These are phyloP conservation scores for Bryum argenteum DNA, from an alignment of 225 moss, liverwort and hornwort species.

Conservation along the genomic window DNA sequence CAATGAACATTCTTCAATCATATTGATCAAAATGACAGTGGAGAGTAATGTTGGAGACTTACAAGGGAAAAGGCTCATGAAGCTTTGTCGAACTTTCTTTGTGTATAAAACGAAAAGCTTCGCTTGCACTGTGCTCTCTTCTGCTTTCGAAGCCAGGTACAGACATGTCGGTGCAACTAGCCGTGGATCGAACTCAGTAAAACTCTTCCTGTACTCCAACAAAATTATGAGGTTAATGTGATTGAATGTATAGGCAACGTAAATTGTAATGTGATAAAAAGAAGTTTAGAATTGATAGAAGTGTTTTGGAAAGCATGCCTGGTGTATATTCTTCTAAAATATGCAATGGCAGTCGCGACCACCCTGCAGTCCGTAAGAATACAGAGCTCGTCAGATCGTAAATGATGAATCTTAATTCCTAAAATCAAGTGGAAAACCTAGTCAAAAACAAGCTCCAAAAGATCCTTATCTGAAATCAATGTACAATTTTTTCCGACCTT, in stretches of 20 bases:
- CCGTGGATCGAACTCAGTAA: constrained; percentile 91
- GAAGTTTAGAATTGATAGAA: background rate
- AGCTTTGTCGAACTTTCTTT: constrained; percentile 61
- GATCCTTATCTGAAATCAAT: too few relatives aligned
- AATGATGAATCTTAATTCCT: too few relatives aligned
- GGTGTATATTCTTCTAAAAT: constrained; percentile 95
- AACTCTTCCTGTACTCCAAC: constrained; percentile 74
- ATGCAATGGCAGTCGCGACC: constrained; percentile 93
- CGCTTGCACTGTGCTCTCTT: constrained; percentile 96
- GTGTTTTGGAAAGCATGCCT: constrained; percentile 50
- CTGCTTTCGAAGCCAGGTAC: constrained; percentile 95
- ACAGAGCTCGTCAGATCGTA: constrained; percentile 23
- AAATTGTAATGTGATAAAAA: too few relatives aligned
- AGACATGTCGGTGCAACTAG: constrained; percentile 97
- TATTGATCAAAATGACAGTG: too few relatives aligned
- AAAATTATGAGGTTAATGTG: background rate
- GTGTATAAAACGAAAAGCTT: constrained; percentile 73
- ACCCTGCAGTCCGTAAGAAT: constrained; percentile 60
- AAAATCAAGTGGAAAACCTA: too few relatives aligned
- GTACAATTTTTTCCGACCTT: too few relatives aligned
- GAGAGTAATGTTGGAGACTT: background rate
- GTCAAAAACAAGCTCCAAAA: too few relatives aligned
- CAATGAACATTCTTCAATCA: background rate
- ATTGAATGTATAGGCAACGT: too few relatives aligned
- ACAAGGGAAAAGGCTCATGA: constrained; percentile 43